Evolutionary conservation across 73 alveolate genomes (phyloP).

Genomic region (Paramecium biaurelia): DNA sequence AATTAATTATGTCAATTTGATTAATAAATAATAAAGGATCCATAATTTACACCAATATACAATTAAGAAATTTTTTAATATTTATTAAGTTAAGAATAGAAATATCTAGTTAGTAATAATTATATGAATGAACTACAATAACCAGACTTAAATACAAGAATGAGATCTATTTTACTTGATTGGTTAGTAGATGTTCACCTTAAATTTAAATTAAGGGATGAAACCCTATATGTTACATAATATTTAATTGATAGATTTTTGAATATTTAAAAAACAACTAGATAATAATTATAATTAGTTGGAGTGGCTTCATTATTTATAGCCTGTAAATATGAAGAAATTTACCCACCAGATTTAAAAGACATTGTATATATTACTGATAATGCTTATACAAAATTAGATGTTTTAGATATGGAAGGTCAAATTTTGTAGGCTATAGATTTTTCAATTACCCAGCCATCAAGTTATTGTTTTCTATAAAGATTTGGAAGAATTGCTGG

Average conservation of each 20-base stretch:
- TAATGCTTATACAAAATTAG: slow-evolving; percentile 73
- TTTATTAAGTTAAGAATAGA: not conserved
- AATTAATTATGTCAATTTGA: not conserved
- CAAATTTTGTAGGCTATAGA: slow-evolving; percentile 70
- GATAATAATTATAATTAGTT: slow-evolving; percentile 72
- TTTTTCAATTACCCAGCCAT: slow-evolving; percentile 73
- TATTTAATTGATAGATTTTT: slow-evolving; percentile 75
- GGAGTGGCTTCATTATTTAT: slow-evolving; percentile 79
- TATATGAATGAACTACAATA: slow-evolving; percentile 45
- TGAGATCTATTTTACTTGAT: slow-evolving; percentile 79
- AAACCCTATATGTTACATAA: slow-evolving; percentile 73
- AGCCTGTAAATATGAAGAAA: slow-evolving; percentile 82
- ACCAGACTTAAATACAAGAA: slow-evolving; percentile 75
- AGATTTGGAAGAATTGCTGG: slow-evolving; percentile 68
- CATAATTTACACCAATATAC: not conserved
- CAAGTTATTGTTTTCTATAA: slow-evolving; percentile 72
- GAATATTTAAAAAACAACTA: slow-evolving; percentile 61
- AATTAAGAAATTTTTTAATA: not conserved
- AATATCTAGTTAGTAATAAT: not conserved
- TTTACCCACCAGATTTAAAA: slow-evolving; percentile 78
- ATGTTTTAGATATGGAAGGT: slow-evolving; percentile 76
- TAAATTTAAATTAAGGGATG: slow-evolving; percentile 75
- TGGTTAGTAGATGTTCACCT: slow-evolving; percentile 83
- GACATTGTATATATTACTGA: slow-evolving; percentile 78
- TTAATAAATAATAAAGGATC: not conserved